These are phyloP conservation scores for Diddensiella transvaalensis DNA, from an alignment of 805 yeast species.

Conservation along the genomic window DNA sequence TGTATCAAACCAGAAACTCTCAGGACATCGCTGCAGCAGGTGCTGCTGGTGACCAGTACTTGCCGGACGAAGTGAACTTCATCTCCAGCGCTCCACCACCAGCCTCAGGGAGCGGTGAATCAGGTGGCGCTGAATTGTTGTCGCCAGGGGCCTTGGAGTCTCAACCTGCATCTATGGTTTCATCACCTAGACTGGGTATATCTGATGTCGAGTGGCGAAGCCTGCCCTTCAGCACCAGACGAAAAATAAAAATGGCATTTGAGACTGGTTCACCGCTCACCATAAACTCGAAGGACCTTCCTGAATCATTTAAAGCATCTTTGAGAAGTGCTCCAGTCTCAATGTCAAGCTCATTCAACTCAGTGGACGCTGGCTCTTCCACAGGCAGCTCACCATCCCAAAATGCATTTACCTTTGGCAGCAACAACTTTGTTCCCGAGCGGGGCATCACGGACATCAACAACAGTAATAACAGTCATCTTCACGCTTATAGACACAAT, in stretches of 20 bases:
- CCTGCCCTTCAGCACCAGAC: slow-evolving; percentile 24
- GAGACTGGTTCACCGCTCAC: slow-evolving; percentile 13
- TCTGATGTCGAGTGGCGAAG: slow-evolving; percentile 24
- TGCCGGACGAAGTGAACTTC: slow-evolving; percentile 13
- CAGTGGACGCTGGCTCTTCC: slow-evolving; percentile 2
- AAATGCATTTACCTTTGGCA: no score
- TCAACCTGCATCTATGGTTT: background rate
- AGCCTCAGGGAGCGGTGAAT: background rate
- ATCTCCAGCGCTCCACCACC: background rate
- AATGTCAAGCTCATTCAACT: slow-evolving; percentile 3
- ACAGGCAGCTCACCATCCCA: slow-evolving; percentile 3
- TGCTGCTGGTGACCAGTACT: slow-evolving; percentile 11
- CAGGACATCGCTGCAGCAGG: background rate
- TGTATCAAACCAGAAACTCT: background rate
- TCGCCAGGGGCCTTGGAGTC: no score
- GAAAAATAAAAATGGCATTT: slow-evolving; percentile 19
- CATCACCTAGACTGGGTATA: slow-evolving; percentile 22
- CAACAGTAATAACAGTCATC: background rate
- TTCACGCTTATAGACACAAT: background rate
- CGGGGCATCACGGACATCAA: no score
- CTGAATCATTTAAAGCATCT: slow-evolving; percentile 1
- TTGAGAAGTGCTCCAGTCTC: slow-evolving; percentile 8
- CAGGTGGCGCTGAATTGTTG: no score
- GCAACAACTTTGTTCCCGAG: no score
- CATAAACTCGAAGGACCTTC: slow-evolving; percentile 8